Conservation (phyloP, 208 protist species). For the Zelonia costaricensis region DNA sequence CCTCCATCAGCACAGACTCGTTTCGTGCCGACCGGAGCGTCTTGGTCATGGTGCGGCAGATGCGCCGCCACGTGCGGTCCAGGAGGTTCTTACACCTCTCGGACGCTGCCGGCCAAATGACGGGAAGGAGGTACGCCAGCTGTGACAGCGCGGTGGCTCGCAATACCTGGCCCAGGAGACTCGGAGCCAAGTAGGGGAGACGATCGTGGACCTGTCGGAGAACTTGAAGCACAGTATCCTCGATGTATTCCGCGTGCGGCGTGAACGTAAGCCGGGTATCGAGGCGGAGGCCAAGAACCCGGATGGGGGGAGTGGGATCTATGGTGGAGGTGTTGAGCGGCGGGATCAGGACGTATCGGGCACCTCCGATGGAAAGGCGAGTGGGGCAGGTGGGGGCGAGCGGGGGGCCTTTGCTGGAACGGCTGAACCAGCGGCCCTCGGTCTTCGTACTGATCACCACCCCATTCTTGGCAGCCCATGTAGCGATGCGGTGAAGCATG, state of each 20-base stretch:
- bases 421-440: not conserved
- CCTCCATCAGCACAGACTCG: too few relatives aligned
- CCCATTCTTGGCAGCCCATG: not conserved
- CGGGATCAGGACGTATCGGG: too few relatives aligned
- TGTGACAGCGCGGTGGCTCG: not conserved
- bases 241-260: not conserved
- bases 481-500: too few relatives aligned
- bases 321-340: not conserved
- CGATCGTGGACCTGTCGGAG: not conserved
- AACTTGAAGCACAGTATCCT: not conserved
- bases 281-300: conserved; percentile 1
- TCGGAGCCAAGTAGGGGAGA: not conserved
- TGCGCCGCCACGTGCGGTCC: too few relatives aligned
- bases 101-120: not conserved
- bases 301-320: not conserved
- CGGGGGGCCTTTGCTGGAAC: not conserved
- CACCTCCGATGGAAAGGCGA: not conserved
- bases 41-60: too few relatives aligned
- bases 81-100: too few relatives aligned
- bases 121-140: not conserved
- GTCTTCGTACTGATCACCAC: conserved; percentile 1
- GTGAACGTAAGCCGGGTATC: not conserved
- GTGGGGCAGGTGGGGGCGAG: not conserved
- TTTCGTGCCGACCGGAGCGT: too few relatives aligned
- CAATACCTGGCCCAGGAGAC: not conserved